Base-by-base conservation (phyloP, 176 grass and related monocot genomes). In the Luzula sylvatica region DNA sequence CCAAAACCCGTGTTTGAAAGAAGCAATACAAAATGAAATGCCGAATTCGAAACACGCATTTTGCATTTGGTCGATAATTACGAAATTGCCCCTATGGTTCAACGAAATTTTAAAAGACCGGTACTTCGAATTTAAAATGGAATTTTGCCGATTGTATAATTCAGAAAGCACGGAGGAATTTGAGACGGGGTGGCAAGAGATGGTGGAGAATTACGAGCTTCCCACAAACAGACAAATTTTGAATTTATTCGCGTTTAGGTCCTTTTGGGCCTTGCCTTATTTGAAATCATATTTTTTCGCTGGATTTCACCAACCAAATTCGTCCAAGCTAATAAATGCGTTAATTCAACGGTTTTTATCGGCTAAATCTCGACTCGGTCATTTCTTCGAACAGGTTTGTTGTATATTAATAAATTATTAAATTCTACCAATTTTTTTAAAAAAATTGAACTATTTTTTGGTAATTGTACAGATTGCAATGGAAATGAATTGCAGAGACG, bases 11-110 rank as follows among this genome's bases (percentile, higher is more conserved):
- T 72, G 45, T 52, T 66, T 86, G 26, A 79, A 66, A 59, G 78
- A 94, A 68, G 74, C 71, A 38, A 65, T 86, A 72, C 65, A 65
- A 65, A 63, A 73, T 8, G 82, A 86, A 58, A 67, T 82, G 59
- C 78, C 78, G 19, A 65, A 62, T 52, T 75, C 78, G 65, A 82
- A 86, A 60, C 87, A 94, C 61, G 87, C 61, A 0, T 25, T 94
- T 55, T 78, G 70, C 40, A 67, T 82, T 46, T 78, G 77, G 70
- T 41, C 75, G 12, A 69, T 86, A 13, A 52, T 42, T 20, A 56
- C 55, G 24, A 86, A 62, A 55, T 75, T 94, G 24, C 61, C 66
- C 27, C 86, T 70, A 55, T 94, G 70, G 81, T 82, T 86, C 28
- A 78, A 68, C 60, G 60, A 55, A 43, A 63, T 73, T 78, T 68